Base-by-base conservation (phyloP, 228 moss, liverwort and hornwort genomes). In the Sphagnum magellanicum region DNA sequence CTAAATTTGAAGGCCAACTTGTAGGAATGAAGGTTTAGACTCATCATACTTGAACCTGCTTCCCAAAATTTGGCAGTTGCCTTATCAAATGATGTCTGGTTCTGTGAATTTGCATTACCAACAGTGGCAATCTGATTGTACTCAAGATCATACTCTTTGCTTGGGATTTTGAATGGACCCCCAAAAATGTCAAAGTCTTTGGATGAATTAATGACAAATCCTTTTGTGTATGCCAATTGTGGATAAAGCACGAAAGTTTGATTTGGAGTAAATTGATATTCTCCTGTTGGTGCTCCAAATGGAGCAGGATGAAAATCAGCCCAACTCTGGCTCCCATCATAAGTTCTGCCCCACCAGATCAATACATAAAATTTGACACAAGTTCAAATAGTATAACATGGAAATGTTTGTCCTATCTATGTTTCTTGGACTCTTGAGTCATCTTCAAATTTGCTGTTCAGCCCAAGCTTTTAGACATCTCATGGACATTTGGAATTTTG, bases 281-380 rank as follows among this genome's bases (percentile, higher is more conserved):
- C 77, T 64, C 91, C 93, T 1, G 72, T 69, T 5, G 91, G 82
- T 47, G 89, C 84, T 67, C 87, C 85, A 4, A 78, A 64, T 59
- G 89, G 91, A 3, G 83, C 81, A 5, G 93, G 93, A 49, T 57
- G 67, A 71, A 93, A 93, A 9, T 79, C 75, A 17, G 66, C 64
- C 85, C 87, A 93, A 63, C 50, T 16, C 68, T 93, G 93, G 73
- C 93, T 93, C 1, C 93, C 93, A 63, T 93, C 93, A 0, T 53
- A 52, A 8, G 78, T 49, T 77, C 93, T 93, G 85, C 77, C 76
- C 6, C 55, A 66, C 8, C 8, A 50, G 46, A 50, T 14, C 6
- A 9, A 50, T 10, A 32, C 32, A 32, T 32, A 2, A 32, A 32
- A 3, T 32, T 32, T 32, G 32, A 32, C 32, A 32, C 32, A 32